Evolutionary conservation across 441 rosid genomes (phyloP), one percentile per base, ranked within the genome.

Genomic region (Populus hybrid): DNA sequence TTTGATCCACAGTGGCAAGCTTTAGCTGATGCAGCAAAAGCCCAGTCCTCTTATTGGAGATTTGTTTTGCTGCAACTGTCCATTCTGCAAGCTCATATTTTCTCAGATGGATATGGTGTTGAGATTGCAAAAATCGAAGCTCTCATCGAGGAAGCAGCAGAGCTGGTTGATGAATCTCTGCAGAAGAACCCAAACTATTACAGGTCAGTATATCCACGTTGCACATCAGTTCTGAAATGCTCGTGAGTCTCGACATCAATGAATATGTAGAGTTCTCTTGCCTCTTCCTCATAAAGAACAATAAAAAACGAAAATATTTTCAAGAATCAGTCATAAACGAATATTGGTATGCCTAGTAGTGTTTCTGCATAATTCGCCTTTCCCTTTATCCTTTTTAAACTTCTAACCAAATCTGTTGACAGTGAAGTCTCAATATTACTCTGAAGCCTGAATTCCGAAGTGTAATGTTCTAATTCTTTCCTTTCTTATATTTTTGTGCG

Each of bases 81-180:
- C 76, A 85, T 95, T 61, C 81, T 89, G 77, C 87, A 84, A 79
- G 99, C 99, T 69, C 88, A 90, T 70, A 83, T 84, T 79, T 76
- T 88, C 50, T 81, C 85, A 12, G 92, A 93, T 77, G 87, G 82
- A 35, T 73, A 74, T n/a, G 87, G 79, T 38, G 81, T 86, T 18
- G 97, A 92, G 83, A 80, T 75, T 84, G 98, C 97, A 72, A 97
- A 93, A 85, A 89, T 95, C 7, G 91, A 92, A 80, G 99, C 90
- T 35, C 86, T 85, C 73, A 74, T 95, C 16, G 94, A 95, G 85
- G 99, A 95, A 87, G 98, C 97, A 69, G 99, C 99, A 12, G 97
- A 95, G 82, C 90, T 95, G 86, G 95, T 93, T 75, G 97, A 92
- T 69, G 97, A 87, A 68, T 85, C 91, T 74, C 91, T 81, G 82